Evolutionary conservation across 2,329 filamentous ascomycete genomes (phyloP).

Genomic region (Colletotrichum euphorbiae): DNA sequence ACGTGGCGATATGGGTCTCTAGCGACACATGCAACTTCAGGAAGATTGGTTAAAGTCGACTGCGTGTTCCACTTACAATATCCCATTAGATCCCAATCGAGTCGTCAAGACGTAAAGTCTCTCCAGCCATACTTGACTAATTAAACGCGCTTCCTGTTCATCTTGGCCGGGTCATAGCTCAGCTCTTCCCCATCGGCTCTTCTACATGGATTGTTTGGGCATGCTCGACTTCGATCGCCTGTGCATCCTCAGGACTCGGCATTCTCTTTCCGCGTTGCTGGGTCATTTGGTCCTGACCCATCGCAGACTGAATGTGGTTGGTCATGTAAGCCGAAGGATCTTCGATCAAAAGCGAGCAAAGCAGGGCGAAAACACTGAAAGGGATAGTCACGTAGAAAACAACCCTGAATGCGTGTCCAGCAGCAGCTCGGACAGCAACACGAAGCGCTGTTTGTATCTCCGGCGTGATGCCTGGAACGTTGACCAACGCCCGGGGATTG

Average conservation of each 20-base stretch:
- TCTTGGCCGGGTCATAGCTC: neutral
- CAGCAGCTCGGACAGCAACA: slow-evolving; percentile 23
- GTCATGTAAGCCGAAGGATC: slow-evolving; percentile 41
- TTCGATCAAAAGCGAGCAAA: slow-evolving; percentile 27
- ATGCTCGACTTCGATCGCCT: slow-evolving; percentile 29
- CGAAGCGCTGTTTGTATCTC: slow-evolving; percentile 25
- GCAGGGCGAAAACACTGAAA: slow-evolving; percentile 28
- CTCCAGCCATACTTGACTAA: too few relatives aligned
- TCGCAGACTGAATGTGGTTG: slow-evolving; percentile 38
- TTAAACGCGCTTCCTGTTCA: neutral
- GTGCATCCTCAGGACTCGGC: neutral
- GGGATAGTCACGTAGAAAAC: slow-evolving; percentile 38
- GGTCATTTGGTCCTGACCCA: slow-evolving; percentile 14
- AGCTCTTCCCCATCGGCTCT: slow-evolving; percentile 11
- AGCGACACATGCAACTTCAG: too few relatives aligned
- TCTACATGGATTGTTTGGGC: slow-evolving; percentile 9
- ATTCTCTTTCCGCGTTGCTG: neutral
- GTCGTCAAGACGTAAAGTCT: too few relatives aligned
- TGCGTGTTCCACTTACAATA: neutral
- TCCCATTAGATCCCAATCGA: too few relatives aligned
- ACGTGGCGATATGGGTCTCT: too few relatives aligned
- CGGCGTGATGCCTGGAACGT: slow-evolving; percentile 38
- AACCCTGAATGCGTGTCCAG: slow-evolving; percentile 36
- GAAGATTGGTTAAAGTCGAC: too few relatives aligned
- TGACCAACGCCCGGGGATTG: slow-evolving; percentile 41